A percentile compares a stretch with the other conserved stretches of the same genome.
These are phyloP conservation scores for Monosporascus ibericus DNA, from an alignment of 2,329 filamentous ascomycete genomes.

Conservation along the genomic window DNA sequence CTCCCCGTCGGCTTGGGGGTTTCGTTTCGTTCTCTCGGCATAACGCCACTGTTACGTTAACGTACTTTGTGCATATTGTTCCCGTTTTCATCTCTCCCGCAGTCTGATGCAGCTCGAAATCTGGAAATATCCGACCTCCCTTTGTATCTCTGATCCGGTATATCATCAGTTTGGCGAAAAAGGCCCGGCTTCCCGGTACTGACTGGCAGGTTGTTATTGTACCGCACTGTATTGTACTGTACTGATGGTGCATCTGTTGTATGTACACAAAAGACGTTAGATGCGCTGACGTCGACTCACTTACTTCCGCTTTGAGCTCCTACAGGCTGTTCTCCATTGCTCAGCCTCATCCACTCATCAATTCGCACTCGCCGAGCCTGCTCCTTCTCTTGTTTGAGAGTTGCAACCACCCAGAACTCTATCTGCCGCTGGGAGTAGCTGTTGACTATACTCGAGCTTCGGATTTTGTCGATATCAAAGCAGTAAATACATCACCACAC, in stretches of 20 bases:
- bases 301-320: slow-evolving; percentile 34
- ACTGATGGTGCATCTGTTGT: neutral
- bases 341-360: slow-evolving; percentile 17
- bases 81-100: too few relatives aligned
- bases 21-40: too few relatives aligned
- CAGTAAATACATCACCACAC: neutral
- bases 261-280: slow-evolving; percentile 21
- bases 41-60: too few relatives aligned
- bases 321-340: slow-evolving; percentile 31
- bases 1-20: too few relatives aligned
- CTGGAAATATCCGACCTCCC: too few relatives aligned
- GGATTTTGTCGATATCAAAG: neutral
- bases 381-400: slow-evolving; percentile 16
- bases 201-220: too few relatives aligned
- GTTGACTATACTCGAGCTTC: neutral
- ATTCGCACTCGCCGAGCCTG: slow-evolving; percentile 4
- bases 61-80: too few relatives aligned
- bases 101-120: too few relatives aligned
- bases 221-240: too few relatives aligned
- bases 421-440: neutral
- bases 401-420: slow-evolving; percentile 6
- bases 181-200: too few relatives aligned
- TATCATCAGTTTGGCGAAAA: too few relatives aligned
- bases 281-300: slow-evolving; percentile 46
- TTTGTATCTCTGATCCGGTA: too few relatives aligned